phyloP scores from a whole-genome alignment of 2,329 filamentous ascomycete genomes.

The Aspergillus flavus region DNA sequence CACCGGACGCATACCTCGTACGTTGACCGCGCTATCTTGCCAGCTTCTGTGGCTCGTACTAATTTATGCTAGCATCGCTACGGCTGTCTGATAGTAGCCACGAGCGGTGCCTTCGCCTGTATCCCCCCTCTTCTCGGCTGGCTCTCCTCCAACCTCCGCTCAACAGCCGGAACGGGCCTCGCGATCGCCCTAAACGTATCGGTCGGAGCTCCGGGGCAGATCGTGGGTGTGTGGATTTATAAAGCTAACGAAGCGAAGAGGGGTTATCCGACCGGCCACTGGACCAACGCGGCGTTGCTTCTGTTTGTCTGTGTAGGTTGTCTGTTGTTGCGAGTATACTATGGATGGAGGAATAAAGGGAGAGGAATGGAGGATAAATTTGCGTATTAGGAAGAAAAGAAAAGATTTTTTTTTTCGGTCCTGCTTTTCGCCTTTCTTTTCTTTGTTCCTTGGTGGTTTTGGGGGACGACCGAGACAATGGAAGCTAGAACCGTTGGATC shows the following conservation, averaged over 20 bases:
- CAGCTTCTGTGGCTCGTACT: neutral
- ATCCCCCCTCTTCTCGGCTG: slow-evolving; percentile 72
- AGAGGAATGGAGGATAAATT: slow-evolving; percentile 25
- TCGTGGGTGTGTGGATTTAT: slow-evolving; percentile 75
- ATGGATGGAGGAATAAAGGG: slow-evolving; percentile 50
- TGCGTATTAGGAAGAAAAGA: slow-evolving; percentile 25
- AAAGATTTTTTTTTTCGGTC: neutral
- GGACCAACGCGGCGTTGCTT: slow-evolving; percentile 64
- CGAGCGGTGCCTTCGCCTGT: slow-evolving; percentile 67
- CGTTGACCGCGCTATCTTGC: slow-evolving; percentile 12
- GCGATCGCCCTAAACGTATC: slow-evolving; percentile 72
- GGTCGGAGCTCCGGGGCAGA: slow-evolving; percentile 69
- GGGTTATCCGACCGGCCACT: slow-evolving; percentile 72
- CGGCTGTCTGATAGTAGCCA: slow-evolving; percentile 68
- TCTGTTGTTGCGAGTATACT: slow-evolving; percentile 58
- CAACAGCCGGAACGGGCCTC: slow-evolving; percentile 66
- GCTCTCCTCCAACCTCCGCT: slow-evolving; percentile 68
- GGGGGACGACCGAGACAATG: neutral
- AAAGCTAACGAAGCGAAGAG: slow-evolving; percentile 60
- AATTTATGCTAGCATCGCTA: slow-evolving; percentile 55
- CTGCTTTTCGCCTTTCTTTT: neutral
- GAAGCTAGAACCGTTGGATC: neutral
- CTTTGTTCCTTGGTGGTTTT: neutral
- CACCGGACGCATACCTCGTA: slow-evolving; percentile 59
- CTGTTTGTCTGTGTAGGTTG: slow-evolving; percentile 61